Conservation (phyloP, 2,329 filamentous ascomycete genomes). For the Alternaria sp. region DNA sequence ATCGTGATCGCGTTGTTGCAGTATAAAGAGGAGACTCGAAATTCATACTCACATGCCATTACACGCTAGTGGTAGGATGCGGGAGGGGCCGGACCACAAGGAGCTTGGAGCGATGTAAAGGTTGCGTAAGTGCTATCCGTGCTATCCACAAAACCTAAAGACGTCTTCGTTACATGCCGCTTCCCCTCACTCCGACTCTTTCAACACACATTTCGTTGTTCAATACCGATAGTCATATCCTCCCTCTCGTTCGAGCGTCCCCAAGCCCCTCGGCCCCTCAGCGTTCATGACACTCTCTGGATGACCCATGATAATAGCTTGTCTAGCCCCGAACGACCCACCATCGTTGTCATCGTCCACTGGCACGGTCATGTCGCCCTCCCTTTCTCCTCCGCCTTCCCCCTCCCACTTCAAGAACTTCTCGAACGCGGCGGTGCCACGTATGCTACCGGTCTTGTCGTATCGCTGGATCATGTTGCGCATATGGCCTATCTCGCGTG, state of each 20-base stretch:
- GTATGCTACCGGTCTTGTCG: conserved; percentile 39
- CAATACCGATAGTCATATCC: conserved; percentile 6
- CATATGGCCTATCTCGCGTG: conserved; percentile 37
- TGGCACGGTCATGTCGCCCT: conserved; percentile 30
- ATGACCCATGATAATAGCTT: conserved; percentile 32
- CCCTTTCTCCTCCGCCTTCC: conserved; percentile 21
- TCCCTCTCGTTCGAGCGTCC: conserved; percentile 14
- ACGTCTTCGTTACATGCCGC: not conserved
- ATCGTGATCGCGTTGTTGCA: not conserved
- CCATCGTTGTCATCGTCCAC: conserved; percentile 20
- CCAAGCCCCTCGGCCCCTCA: conserved; percentile 18
- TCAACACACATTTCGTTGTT: not conserved
- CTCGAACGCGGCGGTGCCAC: conserved; percentile 37
- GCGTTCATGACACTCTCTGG: conserved; percentile 23
- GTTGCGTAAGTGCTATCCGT: not conserved
- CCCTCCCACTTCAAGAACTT: conserved; percentile 36
- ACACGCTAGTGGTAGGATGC: not conserved
- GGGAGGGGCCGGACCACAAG: not conserved
- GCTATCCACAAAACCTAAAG: not conserved
- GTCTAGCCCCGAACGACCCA: conserved; percentile 21
- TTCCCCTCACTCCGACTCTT: not conserved
- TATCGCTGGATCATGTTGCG: conserved; percentile 37
- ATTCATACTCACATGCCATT: not conserved
- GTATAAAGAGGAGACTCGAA: not conserved
- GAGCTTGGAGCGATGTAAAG: not conserved